Evolutionary conservation across 371 early-diverging fungal genomes (phyloP).

Genomic region (Zopfochytrium polystomum): DNA sequence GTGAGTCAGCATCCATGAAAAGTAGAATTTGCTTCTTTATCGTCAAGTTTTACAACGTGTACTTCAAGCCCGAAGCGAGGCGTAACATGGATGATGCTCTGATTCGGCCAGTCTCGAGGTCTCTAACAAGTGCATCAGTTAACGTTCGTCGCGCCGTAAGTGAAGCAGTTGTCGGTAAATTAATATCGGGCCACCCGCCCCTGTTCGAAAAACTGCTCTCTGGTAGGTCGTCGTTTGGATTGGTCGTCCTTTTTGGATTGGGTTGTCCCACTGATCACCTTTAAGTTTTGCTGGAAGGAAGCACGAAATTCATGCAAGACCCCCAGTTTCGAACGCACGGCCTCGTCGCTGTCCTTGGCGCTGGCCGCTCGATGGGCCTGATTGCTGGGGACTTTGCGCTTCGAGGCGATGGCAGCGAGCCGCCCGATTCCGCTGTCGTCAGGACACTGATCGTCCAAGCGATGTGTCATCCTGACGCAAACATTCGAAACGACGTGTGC

Average conservation of each 20-base stretch:
- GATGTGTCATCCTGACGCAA: constrained; percentile 67
- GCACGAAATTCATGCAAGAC: neutral
- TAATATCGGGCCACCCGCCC: constrained; percentile 8
- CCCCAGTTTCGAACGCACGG: constrained; percentile 24
- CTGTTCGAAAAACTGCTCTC: constrained; percentile 6
- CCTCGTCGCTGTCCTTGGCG: constrained; percentile 25
- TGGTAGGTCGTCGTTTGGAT: too few species aligned
- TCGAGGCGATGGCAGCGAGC: neutral
- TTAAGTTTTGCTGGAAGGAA: neutral
- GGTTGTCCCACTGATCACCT: neutral
- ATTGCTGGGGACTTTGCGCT: constrained; percentile 9
- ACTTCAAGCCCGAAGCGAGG: neutral
- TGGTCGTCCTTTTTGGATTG: neutral
- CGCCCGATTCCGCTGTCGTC: neutral
- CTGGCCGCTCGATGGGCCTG: constrained; percentile 24
- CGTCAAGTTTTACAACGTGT: constrained; percentile 11
- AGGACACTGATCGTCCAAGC: constrained; percentile 40
- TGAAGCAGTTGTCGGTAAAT: constrained; percentile 8
- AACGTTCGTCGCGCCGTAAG: constrained; percentile 17
- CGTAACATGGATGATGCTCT: neutral
- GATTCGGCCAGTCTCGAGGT: constrained; percentile 17
- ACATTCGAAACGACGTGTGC: constrained; percentile 76
- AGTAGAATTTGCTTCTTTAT: constrained; percentile 16
- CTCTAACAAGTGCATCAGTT: constrained; percentile 9
- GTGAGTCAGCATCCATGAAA: too few species aligned